Evolutionary conservation across 2,329 filamentous ascomycete genomes (phyloP), one percentile per base, ranked within the genome.

Genomic region (Talaromyces albobiverticillius): DNA sequence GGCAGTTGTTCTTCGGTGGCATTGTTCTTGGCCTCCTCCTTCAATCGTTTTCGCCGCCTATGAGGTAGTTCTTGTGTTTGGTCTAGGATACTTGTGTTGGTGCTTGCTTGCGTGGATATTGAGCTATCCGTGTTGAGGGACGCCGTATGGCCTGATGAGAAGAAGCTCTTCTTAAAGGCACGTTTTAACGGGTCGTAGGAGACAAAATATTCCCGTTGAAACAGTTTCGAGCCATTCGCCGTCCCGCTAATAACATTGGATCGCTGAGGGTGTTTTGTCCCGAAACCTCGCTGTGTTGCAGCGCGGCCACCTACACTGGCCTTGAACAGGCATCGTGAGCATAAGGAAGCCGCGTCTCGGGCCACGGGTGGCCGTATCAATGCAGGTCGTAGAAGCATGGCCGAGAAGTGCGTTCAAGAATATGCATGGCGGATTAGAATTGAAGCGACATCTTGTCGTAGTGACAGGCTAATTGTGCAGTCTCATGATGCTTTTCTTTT

Each of bases 41-140:
- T 76, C 58, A 75, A 61, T 31, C 73, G 67, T 61, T 75, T 75
- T 52, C 74, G 72, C 51, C 72, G 64, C 49, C 73, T 66, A 60
- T 76, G 73, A 36, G 74, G 73, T 32, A 73, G 62, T 61, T 75
- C 72, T 46, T 65, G 59, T 42, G 57, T 47, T 13, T 40, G 53
- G 51, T 63, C 57, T 22, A 62, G 25, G 6, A 56, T 55, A 60
- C 61, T 61, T 54, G 64, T 22, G 18, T 53, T 38, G 3, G 55
- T 46, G 20, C 53, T 29, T 43, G 55, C 38, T 42, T 58, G 47
- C 25, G 55, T 42, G 36, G 36, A 22, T 26, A 45, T 23, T 6
- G 36, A 51, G 26, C 40, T 45, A 20, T 23, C 38, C 9, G 49
- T 51, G 13, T 31, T 51, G 26, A 43, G 49, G n/a, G 59, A 48